phyloP scores from a whole-genome alignment of 169 alveolate genomes.

The Besnoitia besnoiti region DNA sequence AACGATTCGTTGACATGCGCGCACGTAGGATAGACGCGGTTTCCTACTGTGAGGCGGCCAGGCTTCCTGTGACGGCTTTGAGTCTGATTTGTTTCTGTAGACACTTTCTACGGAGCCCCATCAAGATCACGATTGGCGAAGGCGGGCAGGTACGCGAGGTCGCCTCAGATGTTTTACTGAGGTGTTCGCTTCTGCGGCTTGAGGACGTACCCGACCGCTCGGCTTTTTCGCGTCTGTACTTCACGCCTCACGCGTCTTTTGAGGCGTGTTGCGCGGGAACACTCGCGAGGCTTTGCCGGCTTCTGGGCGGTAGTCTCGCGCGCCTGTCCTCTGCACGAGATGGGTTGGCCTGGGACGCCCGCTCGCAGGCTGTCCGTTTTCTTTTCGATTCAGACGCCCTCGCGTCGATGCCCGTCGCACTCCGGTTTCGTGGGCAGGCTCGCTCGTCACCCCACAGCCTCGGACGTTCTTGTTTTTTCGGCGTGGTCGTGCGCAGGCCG shows the following conservation, averaged over 20 bases:
- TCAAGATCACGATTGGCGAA: slow-evolving; percentile 62
- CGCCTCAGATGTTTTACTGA: background rate
- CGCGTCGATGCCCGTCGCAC: background rate
- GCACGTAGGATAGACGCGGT: too few species aligned
- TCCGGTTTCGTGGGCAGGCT: background rate
- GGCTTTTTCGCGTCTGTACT: background rate
- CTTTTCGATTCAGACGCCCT: background rate
- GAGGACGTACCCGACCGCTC: background rate
- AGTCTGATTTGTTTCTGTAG: slow-evolving; percentile 5
- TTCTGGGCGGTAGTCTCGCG: too few species aligned
- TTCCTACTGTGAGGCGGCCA: too few species aligned
- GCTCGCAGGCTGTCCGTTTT: too few species aligned
- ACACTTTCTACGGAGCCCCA: slow-evolving; percentile 62
- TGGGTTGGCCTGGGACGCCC: too few species aligned
- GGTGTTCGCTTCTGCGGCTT: background rate
- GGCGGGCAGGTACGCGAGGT: slow-evolving; percentile 61
- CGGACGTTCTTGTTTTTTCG: background rate
- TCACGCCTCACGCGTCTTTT: background rate
- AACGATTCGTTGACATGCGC: too few species aligned
- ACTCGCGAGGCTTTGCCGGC: too few species aligned
- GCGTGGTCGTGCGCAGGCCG: slow-evolving; percentile 30
- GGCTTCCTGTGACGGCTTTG: background rate
- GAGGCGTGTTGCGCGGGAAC: background rate
- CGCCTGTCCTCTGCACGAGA: too few species aligned
- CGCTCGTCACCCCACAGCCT: background rate